These are phyloP conservation scores for Aspergillus ochraceus DNA, from an alignment of 2,329 filamentous ascomycete genomes.

Conservation along the genomic window DNA sequence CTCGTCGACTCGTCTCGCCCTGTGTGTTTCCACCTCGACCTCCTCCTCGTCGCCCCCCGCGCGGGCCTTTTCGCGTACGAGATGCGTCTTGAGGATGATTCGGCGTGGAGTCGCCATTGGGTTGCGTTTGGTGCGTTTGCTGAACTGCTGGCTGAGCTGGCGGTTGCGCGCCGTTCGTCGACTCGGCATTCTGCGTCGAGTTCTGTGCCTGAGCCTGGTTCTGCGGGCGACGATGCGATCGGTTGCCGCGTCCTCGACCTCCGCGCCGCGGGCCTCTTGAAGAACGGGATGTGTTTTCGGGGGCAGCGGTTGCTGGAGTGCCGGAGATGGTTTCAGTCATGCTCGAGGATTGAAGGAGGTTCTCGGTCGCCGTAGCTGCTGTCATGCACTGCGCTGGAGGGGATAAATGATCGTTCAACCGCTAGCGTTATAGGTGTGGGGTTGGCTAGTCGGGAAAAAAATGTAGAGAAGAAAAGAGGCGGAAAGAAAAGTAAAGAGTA, in stretches of 20 bases:
- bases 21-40: slow-evolving; percentile 19
- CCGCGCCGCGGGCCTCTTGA: slow-evolving; percentile 24
- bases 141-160: slow-evolving; percentile 7
- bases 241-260: slow-evolving; percentile 29
- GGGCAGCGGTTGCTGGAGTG: slow-evolving; percentile 10
- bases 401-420: not conserved
- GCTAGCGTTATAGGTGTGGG: not conserved
- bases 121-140: not conserved
- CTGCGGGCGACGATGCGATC: slow-evolving; percentile 21
- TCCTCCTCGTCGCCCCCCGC: slow-evolving; percentile 24
- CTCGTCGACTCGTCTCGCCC: slow-evolving; percentile 18
- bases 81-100: slow-evolving; percentile 11
- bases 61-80: slow-evolving; percentile 25
- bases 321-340: slow-evolving; percentile 18
- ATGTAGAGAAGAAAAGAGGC: not conserved
- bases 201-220: slow-evolving; percentile 11
- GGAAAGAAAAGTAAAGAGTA: not conserved
- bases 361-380: not conserved
- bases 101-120: slow-evolving; percentile 5
- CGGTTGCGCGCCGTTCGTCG: slow-evolving; percentile 8
- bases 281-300: slow-evolving; percentile 19
- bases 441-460: not conserved
- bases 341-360: not conserved
- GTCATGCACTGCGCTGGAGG: slow-evolving; percentile 13
- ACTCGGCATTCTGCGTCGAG: slow-evolving; percentile 3